A percentile compares a stretch with the other conserved stretches of the same genome.
Conservation (phyloP, 352 stramenopile genomes). For the Globisporangium radiosum region DNA sequence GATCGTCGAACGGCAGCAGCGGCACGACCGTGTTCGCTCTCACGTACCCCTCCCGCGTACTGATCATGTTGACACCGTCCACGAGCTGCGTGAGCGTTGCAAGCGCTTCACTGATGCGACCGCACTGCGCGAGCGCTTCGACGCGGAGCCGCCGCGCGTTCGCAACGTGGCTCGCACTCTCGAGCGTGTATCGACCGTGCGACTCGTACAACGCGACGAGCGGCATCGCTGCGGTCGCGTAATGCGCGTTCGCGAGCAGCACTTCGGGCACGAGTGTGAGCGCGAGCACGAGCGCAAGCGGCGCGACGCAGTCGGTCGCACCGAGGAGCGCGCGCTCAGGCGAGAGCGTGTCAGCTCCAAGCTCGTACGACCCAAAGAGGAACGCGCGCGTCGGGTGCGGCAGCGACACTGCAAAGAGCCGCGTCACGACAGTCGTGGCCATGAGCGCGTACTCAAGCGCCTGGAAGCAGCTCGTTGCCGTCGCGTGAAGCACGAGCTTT, state of each 20-base stretch:
- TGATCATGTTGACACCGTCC: constrained; percentile 8
- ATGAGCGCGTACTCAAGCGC: constrained; percentile 60
- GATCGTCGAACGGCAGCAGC: constrained; percentile 27
- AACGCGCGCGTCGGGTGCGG: constrained; percentile 52
- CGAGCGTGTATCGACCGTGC: constrained; percentile 29
- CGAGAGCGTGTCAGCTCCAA: constrained; percentile 45
- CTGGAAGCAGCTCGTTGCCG: constrained; percentile 22
- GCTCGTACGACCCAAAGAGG: constrained; percentile 49
- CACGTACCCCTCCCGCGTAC: neutral
- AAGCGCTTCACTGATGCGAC: constrained; percentile 47
- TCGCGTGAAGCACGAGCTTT: constrained; percentile 52
- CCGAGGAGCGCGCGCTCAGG: constrained; percentile 42
- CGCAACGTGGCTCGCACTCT: constrained; percentile 38
- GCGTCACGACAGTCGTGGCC: constrained; percentile 46
- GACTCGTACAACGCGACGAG: constrained; percentile 52
- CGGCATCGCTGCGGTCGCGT: constrained; percentile 43
- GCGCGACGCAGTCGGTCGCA: constrained; percentile 26
- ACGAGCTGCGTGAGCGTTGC: constrained; percentile 26
- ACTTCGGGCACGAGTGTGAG: constrained; percentile 39
- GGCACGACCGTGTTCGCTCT: constrained; percentile 4
- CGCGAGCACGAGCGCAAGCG: constrained; percentile 28
- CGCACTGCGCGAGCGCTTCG: constrained; percentile 42
- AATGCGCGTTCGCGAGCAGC: constrained; percentile 47
- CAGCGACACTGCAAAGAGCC: constrained; percentile 51
- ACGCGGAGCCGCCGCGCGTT: constrained; percentile 47